Evolutionary conservation across 805 yeast genomes (phyloP), one percentile per base, ranked within the genome.

Genomic region (Candida fluviatilis): DNA sequence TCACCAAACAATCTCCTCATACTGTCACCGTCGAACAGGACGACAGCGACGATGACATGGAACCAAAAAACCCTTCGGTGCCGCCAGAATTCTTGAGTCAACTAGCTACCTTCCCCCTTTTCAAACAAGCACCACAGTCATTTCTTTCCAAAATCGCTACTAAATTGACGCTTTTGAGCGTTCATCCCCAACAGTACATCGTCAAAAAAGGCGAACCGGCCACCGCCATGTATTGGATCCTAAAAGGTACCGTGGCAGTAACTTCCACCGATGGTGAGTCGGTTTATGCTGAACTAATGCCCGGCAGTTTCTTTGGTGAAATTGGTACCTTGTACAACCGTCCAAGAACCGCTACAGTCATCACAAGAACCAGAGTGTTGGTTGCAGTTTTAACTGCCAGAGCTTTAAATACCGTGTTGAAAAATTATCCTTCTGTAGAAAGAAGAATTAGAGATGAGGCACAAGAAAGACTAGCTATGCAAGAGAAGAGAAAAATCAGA

Each of bases 261-360:
- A 77, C 88, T 0, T 78, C 86, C 11, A 74, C 84, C 1, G 93
- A 84, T 52, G 90, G 88, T 19, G 91, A 84, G 58, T 74, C 84
- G 3, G 69, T 78, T 3, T 81, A 80, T 50, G 89, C 90, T 1
- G 88, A 81, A 52, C 60, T 84, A 6, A 71, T 73, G 3, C 71
- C 81, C 3, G 91, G 91, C 2, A 70, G 81, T 15, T 82, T 80
- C 46, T 84, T 84, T 54, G 93, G 93, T 11, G 91, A 84, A 51
- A 83, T 84, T 38, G 91, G 91, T 6, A 82, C 84, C 31, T 59
- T 84, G 21, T 83, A 80, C 60, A 80, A 81, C 54, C 64, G 90
- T 35, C 89, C 90, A 14, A 64, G 91, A 48, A 83, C 90, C 0
- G 91, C 91, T 0, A 82, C 89, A 2, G 89, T 84, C 11, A 77